Conservation (phyloP, 441 rosid genomes). For the Sinapis alba region DNA sequence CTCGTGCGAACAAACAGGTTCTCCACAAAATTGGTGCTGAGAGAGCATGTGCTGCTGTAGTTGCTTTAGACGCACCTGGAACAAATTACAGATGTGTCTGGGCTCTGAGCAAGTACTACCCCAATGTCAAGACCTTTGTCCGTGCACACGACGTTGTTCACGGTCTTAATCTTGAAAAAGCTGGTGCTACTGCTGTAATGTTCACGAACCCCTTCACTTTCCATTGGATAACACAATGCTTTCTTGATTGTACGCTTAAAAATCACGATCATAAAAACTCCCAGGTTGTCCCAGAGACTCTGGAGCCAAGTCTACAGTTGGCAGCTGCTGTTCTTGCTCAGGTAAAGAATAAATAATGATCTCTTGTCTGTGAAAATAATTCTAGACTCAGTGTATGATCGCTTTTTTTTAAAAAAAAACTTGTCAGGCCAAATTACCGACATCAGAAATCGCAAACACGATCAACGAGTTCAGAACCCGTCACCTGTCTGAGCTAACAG, state of each 20-base stretch:
- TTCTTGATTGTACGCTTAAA: constrained; percentile 3
- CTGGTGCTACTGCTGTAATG: constrained; percentile 95
- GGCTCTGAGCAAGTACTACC: constrained; percentile 97
- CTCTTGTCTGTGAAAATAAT: constrained; percentile 10
- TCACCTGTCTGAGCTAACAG: constrained; percentile 88
- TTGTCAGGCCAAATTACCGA: constrained; percentile 82
- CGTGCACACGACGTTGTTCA: constrained; percentile 99
- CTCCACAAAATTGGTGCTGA: constrained; percentile 90
- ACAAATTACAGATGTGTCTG: constrained; percentile 99
- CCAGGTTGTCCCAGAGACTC: constrained; percentile 97
- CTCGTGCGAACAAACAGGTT: neutral
- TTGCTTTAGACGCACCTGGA: constrained; percentile 94
- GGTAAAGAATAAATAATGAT: constrained; percentile 45
- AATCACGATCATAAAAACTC: constrained; percentile 25
- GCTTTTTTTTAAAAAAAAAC: neutral
- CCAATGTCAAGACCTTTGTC: constrained; percentile 92
- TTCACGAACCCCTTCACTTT: constrained; percentile 33
- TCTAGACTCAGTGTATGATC: neutral
- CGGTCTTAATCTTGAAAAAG: constrained; percentile 95
- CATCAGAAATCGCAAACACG: constrained; percentile 83
- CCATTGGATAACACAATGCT: neutral
- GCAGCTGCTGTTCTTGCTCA: constrained; percentile 99
- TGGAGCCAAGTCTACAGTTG: constrained; percentile 98
- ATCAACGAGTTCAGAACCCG: constrained; percentile 94
- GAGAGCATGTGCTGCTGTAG: constrained; percentile 97